These are phyloP conservation scores for Plasmodium adleri DNA, from an alignment of 169 alveolate species.

Conservation along the genomic window DNA sequence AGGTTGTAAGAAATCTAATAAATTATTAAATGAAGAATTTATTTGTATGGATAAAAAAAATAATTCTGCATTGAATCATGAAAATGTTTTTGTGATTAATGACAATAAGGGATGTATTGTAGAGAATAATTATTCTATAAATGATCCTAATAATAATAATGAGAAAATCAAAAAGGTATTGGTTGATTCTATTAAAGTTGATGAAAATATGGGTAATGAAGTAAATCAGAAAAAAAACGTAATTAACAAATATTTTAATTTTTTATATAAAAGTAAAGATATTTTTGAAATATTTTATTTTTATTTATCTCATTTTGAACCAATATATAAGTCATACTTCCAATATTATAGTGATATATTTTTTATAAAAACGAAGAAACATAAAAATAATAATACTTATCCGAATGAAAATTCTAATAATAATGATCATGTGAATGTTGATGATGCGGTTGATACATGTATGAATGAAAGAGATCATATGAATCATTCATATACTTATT, in stretches of 20 bases:
- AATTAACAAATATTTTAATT: conserved; percentile 24
- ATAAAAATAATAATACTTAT: not conserved
- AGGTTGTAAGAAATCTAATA: not conserved
- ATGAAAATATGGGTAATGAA: not conserved
- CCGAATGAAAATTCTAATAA: not conserved
- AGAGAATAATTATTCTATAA: not conserved
- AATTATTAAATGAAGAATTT: not conserved
- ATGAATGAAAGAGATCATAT: not conserved
- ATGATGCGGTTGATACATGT: not conserved
- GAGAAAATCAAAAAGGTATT: not conserved
- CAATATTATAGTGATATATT: conserved; percentile 25
- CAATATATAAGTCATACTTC: conserved; percentile 42
- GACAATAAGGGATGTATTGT: not conserved
- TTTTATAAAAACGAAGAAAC: conserved; percentile 18
- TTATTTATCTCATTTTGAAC: conserved; percentile 68
- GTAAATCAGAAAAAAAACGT: conserved; percentile 21
- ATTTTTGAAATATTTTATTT: conserved; percentile 66
- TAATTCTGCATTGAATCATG: not conserved
- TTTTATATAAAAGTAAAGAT: conserved; percentile 24
- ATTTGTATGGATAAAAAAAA: not conserved
- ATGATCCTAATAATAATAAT: not conserved
- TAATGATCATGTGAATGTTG: not conserved
- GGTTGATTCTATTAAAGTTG: not conserved
- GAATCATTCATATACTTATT: too few species aligned
- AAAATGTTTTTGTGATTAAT: not conserved